A percentile compares a stretch with the other conserved stretches of the same genome.
These are phyloP conservation scores for Cercospora beticola DNA, from an alignment of 2,329 filamentous ascomycete species.

Conservation along the genomic window DNA sequence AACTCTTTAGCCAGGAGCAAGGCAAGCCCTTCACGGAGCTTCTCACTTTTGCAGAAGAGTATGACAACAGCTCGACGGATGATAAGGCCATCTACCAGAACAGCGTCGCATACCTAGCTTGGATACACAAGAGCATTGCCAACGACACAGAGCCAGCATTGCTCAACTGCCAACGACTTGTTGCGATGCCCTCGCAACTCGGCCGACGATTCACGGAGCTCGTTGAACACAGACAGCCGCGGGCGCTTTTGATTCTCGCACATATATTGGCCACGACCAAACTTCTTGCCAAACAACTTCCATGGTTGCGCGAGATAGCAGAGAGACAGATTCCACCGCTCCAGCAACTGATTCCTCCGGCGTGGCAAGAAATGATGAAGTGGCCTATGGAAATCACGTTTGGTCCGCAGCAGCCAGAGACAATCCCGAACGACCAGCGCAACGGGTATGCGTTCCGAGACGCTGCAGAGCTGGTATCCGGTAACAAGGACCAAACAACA, in stretches of 20 bases:
- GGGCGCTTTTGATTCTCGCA: conserved; percentile 29
- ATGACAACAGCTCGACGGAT: conserved; percentile 22
- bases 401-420: background rate
- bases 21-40: conserved; percentile 29
- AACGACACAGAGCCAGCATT: conserved; percentile 24
- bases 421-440: background rate
- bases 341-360: conserved; percentile 19
- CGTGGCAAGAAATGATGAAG: conserved; percentile 27
- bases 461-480: background rate
- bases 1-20: conserved; percentile 27
- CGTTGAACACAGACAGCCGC: conserved; percentile 26
- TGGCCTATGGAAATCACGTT: conserved; percentile 28
- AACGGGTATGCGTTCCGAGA: background rate
- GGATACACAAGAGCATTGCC: conserved; percentile 28
- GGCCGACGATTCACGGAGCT: conserved; percentile 27
- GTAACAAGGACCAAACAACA: background rate
- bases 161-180: conserved; percentile 26
- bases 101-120: conserved; percentile 27
- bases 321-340: conserved; percentile 23
- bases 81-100: conserved; percentile 27
- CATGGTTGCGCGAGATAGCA: conserved; percentile 31
- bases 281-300: conserved; percentile 26
- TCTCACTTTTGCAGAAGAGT: conserved; percentile 26
- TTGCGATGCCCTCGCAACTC: conserved; percentile 32
- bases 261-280: conserved; percentile 32